Evolutionary conservation across 116 monocot species (phyloP).

Genomic region (Phalaenopsis hybrid): DNA sequence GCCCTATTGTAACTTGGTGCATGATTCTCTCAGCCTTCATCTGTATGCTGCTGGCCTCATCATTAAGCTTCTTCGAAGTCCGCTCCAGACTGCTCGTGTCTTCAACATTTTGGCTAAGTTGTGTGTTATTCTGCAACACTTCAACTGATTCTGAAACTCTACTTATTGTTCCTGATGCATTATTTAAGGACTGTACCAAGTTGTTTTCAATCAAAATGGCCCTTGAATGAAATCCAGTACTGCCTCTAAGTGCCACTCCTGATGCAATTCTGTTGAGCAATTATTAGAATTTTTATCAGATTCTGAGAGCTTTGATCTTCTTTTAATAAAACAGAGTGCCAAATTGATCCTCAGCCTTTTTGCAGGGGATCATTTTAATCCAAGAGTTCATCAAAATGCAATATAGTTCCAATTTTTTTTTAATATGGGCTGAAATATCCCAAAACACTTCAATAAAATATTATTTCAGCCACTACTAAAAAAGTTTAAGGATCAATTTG

Average conservation of each 20-base stretch:
- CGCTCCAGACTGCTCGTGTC: constrained; percentile 29
- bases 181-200: constrained; percentile 35
- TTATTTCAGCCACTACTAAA: no score
- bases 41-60: constrained; percentile 47
- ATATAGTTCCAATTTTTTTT: no score
- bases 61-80: constrained; percentile 40
- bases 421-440: no score
- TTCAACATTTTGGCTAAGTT: constrained; percentile 17
- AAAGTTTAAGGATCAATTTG: no score
- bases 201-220: constrained; percentile 45
- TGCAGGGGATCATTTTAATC: no score
- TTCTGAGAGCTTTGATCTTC: background rate
- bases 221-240: constrained; percentile 50
- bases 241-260: constrained; percentile 48
- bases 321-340: background rate
- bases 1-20: constrained; percentile 44
- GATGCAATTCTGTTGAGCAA: constrained; percentile 52
- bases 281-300: background rate
- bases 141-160: constrained; percentile 50
- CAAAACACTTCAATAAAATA: no score
- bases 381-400: no score
- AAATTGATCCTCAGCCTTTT: no score
- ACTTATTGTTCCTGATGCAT: constrained; percentile 60
- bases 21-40: constrained; percentile 44
- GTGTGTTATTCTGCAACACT: constrained; percentile 35